Evolutionary conservation across 2,329 filamentous ascomycete species (phyloP).

Genomic region (Trichoderma asperellum): DNA sequence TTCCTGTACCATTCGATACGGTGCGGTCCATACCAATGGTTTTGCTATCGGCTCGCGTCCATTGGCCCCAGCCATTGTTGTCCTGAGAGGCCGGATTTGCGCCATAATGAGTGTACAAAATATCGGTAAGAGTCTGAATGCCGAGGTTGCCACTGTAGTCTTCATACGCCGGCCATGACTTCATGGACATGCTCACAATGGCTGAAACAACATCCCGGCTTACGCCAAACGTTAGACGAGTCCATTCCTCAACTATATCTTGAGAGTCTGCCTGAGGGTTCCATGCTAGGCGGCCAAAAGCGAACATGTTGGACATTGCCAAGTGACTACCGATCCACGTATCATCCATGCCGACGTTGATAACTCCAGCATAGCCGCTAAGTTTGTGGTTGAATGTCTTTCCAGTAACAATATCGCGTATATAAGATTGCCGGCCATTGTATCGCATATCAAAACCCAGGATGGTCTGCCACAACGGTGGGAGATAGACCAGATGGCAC

Average conservation of each 20-base stretch:
- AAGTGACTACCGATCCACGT: conserved; percentile 70
- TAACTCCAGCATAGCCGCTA: conserved; percentile 16
- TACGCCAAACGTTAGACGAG: conserved; percentile 65
- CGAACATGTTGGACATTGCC: conserved; percentile 73
- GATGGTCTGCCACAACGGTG: conserved; percentile 70
- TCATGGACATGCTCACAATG: conserved; percentile 46
- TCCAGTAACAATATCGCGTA: conserved; percentile 65
- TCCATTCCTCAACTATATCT: conserved; percentile 62
- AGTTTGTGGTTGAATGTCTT: conserved; percentile 56
- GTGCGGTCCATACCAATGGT: conserved; percentile 74
- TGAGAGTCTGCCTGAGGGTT: conserved; percentile 51
- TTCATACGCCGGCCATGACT: conserved; percentile 22
- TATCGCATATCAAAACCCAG: conserved; percentile 69
- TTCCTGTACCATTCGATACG: conserved; percentile 67
- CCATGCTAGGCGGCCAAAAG: conserved; percentile 70
- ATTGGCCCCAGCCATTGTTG: conserved; percentile 25
- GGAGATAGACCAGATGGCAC: conserved; percentile 66
- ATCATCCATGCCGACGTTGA: conserved; percentile 16
- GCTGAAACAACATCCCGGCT: conserved; percentile 59
- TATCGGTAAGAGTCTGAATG: conserved; percentile 21
- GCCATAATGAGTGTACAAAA: conserved; percentile 43
- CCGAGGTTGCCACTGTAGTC: conserved; percentile 22
- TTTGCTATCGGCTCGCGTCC: conserved; percentile 61
- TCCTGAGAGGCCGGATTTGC: conserved; percentile 70
- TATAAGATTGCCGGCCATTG: conserved; percentile 57